Conservation (phyloP, 352 stramenopile species). For the Phytopythium litorale region DNA sequence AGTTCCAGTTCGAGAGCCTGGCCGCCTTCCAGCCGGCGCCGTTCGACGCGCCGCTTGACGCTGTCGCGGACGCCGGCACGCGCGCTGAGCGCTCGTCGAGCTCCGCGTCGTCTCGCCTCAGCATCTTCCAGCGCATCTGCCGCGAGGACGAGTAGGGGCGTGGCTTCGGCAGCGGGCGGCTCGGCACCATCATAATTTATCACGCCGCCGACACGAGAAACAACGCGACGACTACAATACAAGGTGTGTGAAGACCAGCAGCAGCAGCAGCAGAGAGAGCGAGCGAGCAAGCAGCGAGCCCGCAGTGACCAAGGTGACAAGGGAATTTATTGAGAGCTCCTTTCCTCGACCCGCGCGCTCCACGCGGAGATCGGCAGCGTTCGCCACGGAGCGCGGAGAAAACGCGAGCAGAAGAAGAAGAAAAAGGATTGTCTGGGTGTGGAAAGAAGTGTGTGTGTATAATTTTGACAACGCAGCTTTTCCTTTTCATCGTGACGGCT, state of each 20-base stretch:
- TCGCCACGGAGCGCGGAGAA: background rate
- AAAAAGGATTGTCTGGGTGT: conserved; percentile 20
- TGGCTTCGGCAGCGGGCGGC: background rate
- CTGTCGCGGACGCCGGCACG: conserved; percentile 17
- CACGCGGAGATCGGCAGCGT: background rate
- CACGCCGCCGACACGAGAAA: conserved; percentile 8
- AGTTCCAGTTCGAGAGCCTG: conserved; percentile 19
- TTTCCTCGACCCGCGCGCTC: background rate
- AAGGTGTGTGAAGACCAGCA: background rate
- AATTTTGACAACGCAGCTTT: conserved; percentile 15
- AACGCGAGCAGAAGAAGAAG: background rate
- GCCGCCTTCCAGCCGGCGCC: conserved; percentile 29
- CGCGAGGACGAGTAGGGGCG: conserved; percentile 48
- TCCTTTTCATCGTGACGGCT: conserved; percentile 3
- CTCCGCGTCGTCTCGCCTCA: conserved; percentile 55
- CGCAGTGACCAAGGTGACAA: background rate
- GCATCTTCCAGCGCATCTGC: conserved; percentile 82
- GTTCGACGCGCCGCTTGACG: conserved; percentile 25
- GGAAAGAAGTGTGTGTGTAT: conserved; percentile 34
- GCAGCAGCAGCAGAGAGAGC: background rate
- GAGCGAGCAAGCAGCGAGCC: background rate
- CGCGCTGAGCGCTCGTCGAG: conserved; percentile 21
- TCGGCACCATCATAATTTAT: conserved; percentile 45
- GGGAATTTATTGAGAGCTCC: conserved; percentile 3
- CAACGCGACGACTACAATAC: background rate